Percentiles rank a stretch among this genome's conserved stretches.
These are phyloP conservation scores for Spergularia marina DNA, from an alignment of 148 eudicot species.

Conservation along the genomic window DNA sequence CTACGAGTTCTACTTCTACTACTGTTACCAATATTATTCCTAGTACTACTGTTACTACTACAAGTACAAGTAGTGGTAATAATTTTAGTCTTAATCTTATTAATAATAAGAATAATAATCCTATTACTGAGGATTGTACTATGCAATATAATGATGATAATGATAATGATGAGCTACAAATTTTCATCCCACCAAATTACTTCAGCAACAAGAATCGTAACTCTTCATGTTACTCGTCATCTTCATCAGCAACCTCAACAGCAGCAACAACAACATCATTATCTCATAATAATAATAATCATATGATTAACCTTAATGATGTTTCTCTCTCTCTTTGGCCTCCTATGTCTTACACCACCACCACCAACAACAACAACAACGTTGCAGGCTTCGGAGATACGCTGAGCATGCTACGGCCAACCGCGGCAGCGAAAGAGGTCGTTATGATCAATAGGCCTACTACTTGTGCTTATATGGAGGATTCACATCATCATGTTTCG, in stretches of 20 bases:
- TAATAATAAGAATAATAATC: background rate
- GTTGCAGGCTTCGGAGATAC: too few relatives aligned
- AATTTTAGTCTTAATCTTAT: too few relatives aligned
- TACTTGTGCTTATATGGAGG: conserved; percentile 22
- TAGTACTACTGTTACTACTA: background rate
- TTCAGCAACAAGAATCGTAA: conserved; percentile 10
- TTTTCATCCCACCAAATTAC: conserved; percentile 36
- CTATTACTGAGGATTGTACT: background rate
- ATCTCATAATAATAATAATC: conserved; percentile 12
- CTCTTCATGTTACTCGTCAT: conserved; percentile 1
- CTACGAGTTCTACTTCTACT: background rate
- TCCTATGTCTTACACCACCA: conserved; percentile 1
- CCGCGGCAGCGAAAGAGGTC: background rate
- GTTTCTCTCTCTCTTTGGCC: conserved; percentile 34
- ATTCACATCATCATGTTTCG: conserved; percentile 23
- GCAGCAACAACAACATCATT: conserved; percentile 15
- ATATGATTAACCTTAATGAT: conserved; percentile 13
- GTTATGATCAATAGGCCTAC: background rate
- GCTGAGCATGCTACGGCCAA: background rate
- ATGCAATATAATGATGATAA: conserved; percentile 13
- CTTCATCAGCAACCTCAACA: background rate
- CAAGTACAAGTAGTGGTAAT: background rate
- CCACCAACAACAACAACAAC: too few relatives aligned
- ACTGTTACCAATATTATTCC: background rate
- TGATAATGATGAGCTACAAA: conserved; percentile 22